These are phyloP conservation scores for Pleochaeta shiraiana DNA, from an alignment of 2,329 filamentous ascomycete species.

Conservation along the genomic window DNA sequence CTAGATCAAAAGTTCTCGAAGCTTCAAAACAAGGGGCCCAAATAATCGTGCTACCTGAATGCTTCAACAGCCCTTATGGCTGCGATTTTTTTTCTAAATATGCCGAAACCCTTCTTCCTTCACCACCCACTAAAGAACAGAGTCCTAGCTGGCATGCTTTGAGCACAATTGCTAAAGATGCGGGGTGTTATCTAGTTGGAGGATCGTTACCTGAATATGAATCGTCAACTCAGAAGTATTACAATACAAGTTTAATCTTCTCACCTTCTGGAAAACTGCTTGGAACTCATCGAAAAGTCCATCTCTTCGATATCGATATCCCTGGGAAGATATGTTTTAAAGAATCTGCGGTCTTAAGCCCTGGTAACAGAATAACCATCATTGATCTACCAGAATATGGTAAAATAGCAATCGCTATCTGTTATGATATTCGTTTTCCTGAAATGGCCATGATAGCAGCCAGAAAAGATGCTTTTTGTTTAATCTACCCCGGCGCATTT, in stretches of 20 bases:
- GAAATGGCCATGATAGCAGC: slow-evolving; percentile 82
- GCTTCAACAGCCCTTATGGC: slow-evolving; percentile 97
- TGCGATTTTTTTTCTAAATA: slow-evolving; percentile 79
- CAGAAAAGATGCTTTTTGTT: slow-evolving; percentile 62
- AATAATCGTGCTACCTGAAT: slow-evolving; percentile 86
- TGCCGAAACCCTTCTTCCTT: slow-evolving; percentile 68
- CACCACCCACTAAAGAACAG: slow-evolving; percentile 39
- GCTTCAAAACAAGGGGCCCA: slow-evolving; percentile 57
- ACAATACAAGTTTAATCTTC: slow-evolving; percentile 83
- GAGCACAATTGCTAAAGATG: slow-evolving; percentile 55
- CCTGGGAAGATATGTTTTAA: slow-evolving; percentile 83
- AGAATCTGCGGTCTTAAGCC: slow-evolving; percentile 72
- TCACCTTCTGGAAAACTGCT: slow-evolving; percentile 55
- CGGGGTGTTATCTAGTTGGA: slow-evolving; percentile 62
- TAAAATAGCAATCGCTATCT: slow-evolving; percentile 72
- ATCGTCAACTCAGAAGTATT: slow-evolving; percentile 41
- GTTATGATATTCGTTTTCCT: slow-evolving; percentile 95
- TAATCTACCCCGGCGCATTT: slow-evolving; percentile 93
- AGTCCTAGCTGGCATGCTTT: slow-evolving; percentile 77
- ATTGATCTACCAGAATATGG: slow-evolving; percentile 79
- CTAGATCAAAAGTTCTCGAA: slow-evolving; percentile 61
- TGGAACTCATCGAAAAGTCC: slow-evolving; percentile 79
- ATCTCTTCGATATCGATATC: slow-evolving; percentile 96
- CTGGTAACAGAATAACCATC: slow-evolving; percentile 68
- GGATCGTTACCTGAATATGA: slow-evolving; percentile 81